Base-by-base conservation (phyloP, 2,329 filamentous ascomycete species). In the Penicillium sp. region DNA sequence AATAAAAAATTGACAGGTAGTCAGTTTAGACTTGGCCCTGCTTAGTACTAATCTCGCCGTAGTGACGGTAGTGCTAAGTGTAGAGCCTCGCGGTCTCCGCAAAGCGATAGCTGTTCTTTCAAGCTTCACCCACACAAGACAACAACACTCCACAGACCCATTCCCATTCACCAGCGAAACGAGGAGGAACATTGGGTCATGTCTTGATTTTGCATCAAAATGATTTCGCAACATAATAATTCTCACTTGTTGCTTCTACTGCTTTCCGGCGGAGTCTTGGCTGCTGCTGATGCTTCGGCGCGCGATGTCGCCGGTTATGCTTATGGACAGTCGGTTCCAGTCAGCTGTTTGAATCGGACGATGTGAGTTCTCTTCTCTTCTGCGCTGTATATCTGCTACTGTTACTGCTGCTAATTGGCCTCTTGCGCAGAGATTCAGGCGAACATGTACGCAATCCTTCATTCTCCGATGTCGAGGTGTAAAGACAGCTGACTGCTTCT, bases 311-410 rank as follows among this genome's bases (percentile, higher is more conserved):
- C 60, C 46, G 72, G 71, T 47, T 77, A 77, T 62, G 67, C 60
- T 47, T 66, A 86, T 66, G 85, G 85, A 63, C 85, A 87, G 14
- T 72, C 82, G 11, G 87, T 91, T 59, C 79, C 81, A 38, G 85
- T 91, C 20, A 86, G 86, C 66, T 91, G 88, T 76, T 82, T 91
- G 78, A 88, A 89, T 66, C 81, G 88, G 59, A 89, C 84, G 71
- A 82, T 85, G 87, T 89, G 65, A 75, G 85, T 79, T 47, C 23
- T 58, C 28, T 18, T 49, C n/a, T 46, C 40, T 7, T 33, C 5
- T 18, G 35, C 35, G 35, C 33, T 30, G 26, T 5, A 30, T 3
- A 5, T 24, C n/a, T 35, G 5, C 5, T 51, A 16, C 3, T 16
- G 3, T 14, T 16, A 24, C 47, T 48, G 30, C 52, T 16, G 23